Evolutionary conservation across 129 eudicot genomes (phyloP).

Genomic region (Lonicera japonica): DNA sequence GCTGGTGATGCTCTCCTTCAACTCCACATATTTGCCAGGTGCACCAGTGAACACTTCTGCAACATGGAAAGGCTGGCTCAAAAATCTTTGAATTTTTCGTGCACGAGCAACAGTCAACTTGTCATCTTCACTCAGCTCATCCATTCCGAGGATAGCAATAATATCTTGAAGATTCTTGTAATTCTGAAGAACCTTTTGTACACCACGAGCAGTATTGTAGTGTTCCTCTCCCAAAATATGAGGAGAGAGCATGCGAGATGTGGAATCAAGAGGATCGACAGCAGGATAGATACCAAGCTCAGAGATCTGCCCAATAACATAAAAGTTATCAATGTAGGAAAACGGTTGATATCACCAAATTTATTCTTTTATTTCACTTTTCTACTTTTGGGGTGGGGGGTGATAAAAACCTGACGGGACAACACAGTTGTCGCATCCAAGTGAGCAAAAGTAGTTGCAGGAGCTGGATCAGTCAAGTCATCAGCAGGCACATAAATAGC

Average conservation of each 20-base stretch:
- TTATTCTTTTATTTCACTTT: background rate
- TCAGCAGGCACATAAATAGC: constrained; percentile 78
- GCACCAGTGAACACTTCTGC: constrained; percentile 82
- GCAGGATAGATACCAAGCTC: constrained; percentile 78
- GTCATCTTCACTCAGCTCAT: constrained; percentile 74
- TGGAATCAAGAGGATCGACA: constrained; percentile 66
- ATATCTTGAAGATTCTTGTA: constrained; percentile 76
- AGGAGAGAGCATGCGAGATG: constrained; percentile 69
- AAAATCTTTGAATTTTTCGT: constrained; percentile 52
- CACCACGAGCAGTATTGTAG: constrained; percentile 73
- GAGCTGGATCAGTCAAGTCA: constrained; percentile 84
- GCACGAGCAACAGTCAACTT: constrained; percentile 70
- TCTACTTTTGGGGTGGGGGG: background rate
- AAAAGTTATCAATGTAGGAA: background rate
- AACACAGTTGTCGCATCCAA: constrained; percentile 76
- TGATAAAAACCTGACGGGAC: constrained; percentile 39
- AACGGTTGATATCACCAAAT: background rate
- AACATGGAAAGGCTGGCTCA: constrained; percentile 80
- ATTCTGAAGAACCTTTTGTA: constrained; percentile 63
- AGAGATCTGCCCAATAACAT: constrained; percentile 32
- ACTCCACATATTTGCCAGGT: constrained; percentile 61
- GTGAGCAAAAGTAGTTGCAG: constrained; percentile 74
- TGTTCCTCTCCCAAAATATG: constrained; percentile 62
- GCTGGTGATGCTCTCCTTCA: constrained; percentile 59
- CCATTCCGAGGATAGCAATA: constrained; percentile 70